Evolutionary conservation across 2,329 filamentous ascomycete species (phyloP).

Genomic region (Helminthosporium solani): DNA sequence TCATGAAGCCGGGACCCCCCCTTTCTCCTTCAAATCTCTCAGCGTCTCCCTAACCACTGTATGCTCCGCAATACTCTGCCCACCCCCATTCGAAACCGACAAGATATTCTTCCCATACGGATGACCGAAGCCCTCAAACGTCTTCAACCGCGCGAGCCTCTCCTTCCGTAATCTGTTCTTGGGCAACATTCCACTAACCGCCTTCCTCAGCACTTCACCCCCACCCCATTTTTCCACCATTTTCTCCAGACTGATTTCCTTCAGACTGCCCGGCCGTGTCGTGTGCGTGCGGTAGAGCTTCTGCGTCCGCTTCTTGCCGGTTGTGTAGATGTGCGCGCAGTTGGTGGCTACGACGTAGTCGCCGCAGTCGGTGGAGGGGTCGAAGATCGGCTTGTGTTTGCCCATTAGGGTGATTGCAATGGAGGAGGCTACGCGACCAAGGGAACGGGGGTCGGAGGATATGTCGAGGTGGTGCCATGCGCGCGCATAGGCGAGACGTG

Average conservation of each 20-base stretch:
- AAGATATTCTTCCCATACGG: constrained; percentile 90
- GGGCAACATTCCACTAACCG: constrained; percentile 94
- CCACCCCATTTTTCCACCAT: constrained; percentile 95
- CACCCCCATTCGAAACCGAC: constrained; percentile 56
- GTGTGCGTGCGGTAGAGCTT: constrained; percentile 97
- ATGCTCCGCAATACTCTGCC: constrained; percentile 34
- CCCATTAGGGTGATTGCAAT: constrained; percentile 92
- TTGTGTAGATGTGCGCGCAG: constrained; percentile 82
- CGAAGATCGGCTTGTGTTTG: constrained; percentile 98
- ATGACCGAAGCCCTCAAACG: constrained; percentile 89
- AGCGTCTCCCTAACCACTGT: constrained; percentile 44
- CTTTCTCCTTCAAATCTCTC: constrained; percentile 18
- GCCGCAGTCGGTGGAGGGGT: constrained; percentile 96
- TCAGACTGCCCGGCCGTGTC: constrained; percentile 83
- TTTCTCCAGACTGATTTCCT: constrained; percentile 88
- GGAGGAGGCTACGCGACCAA: constrained; percentile 83
- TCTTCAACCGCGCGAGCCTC: constrained; percentile 84
- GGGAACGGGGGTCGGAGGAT: constrained; percentile 66
- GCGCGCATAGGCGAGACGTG: constrained; percentile 91
- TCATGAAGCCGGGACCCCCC: constrained; percentile 23
- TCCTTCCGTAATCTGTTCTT: constrained; percentile 93
- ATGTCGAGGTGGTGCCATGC: constrained; percentile 91
- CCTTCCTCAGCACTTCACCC: constrained; percentile 83
- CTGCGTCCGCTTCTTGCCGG: constrained; percentile 88
- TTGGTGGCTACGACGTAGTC: constrained; percentile 96